A percentile compares a stretch with the other conserved stretches of the same genome.
Evolutionary conservation across 2,329 filamentous ascomycete species (phyloP).

Genomic region (Beauveria varroae): DNA sequence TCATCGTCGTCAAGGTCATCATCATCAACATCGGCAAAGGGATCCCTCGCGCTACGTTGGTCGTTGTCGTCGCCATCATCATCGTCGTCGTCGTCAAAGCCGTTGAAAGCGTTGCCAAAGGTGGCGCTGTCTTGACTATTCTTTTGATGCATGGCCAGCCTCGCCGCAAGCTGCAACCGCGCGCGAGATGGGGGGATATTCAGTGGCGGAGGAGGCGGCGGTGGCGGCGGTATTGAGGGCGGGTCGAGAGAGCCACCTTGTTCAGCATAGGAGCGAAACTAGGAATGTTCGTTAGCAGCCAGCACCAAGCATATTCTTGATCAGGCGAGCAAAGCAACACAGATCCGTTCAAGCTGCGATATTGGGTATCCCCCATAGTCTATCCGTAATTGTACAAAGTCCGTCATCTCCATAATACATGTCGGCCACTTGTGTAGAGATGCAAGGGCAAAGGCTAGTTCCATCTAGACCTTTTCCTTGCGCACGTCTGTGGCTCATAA

Average conservation of each 20-base stretch:
- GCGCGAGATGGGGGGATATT: conserved; percentile 83
- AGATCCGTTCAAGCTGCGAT: conserved; percentile 15
- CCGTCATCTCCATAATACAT: background rate
- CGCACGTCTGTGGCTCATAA: conserved; percentile 4
- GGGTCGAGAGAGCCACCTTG: conserved; percentile 41
- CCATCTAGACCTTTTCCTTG: background rate
- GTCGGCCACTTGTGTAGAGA: background rate
- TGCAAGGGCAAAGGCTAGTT: background rate
- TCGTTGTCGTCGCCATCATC: conserved; percentile 29
- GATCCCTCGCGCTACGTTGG: conserved; percentile 19
- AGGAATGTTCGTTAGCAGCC: conserved; percentile 1
- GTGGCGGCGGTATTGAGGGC: conserved; percentile 51
- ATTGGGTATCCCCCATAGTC: conserved; percentile 2
- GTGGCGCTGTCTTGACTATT: conserved; percentile 43
- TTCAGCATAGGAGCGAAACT: conserved; percentile 56
- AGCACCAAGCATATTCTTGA: background rate
- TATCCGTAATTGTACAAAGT: conserved; percentile 8
- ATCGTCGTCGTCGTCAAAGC: conserved; percentile 49
- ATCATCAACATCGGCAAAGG: conserved; percentile 50
- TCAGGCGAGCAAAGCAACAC: background rate
- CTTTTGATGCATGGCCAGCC: conserved; percentile 69
- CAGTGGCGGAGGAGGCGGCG: conserved; percentile 67
- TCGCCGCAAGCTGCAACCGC: conserved; percentile 80
- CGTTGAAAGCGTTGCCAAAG: conserved; percentile 32
- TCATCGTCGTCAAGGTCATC: conserved; percentile 29